Conservation (phyloP, 2,329 filamentous ascomycete species). For the Colletotrichum echinochloae region DNA sequence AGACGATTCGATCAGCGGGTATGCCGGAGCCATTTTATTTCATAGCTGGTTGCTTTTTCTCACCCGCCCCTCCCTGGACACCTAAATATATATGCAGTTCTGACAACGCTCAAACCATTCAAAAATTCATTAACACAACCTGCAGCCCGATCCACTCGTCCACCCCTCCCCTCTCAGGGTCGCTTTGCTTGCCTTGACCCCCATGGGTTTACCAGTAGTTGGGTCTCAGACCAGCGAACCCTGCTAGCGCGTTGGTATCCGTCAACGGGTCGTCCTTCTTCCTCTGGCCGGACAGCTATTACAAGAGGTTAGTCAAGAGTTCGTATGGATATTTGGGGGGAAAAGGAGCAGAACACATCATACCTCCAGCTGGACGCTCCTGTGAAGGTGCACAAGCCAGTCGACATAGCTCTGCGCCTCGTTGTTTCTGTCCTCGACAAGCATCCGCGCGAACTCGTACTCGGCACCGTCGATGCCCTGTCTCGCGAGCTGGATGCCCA, state of each 20-base stretch:
- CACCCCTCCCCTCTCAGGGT: neutral
- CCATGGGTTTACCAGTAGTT: conserved; percentile 64
- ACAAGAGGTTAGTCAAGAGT: conserved; percentile 35
- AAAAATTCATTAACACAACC: conserved; percentile 13
- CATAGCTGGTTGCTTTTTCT: conserved; percentile 10
- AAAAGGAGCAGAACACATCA: conserved; percentile 45
- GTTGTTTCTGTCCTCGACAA: conserved; percentile 96
- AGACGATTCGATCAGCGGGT: neutral
- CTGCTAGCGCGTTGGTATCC: conserved; percentile 62
- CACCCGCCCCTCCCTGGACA: conserved; percentile 6
- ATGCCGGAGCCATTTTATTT: conserved; percentile 12
- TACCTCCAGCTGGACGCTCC: conserved; percentile 91
- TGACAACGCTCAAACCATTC: conserved; percentile 37
- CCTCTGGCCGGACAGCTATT: conserved; percentile 74
- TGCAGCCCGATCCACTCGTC: neutral
- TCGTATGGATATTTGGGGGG: too few relatives aligned
- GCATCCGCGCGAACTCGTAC: conserved; percentile 91
- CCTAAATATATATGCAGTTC: conserved; percentile 38
- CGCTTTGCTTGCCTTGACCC: neutral
- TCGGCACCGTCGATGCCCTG: conserved; percentile 96
- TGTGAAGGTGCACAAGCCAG: conserved; percentile 96
- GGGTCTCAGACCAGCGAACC: conserved; percentile 70
- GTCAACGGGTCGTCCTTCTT: conserved; percentile 73
- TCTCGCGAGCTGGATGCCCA: conserved; percentile 89
- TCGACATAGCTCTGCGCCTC: conserved; percentile 98